Evolutionary conservation across 1,284 basidiomycete genomes (phyloP).

Genomic region (Ustilago shanxiensis): DNA sequence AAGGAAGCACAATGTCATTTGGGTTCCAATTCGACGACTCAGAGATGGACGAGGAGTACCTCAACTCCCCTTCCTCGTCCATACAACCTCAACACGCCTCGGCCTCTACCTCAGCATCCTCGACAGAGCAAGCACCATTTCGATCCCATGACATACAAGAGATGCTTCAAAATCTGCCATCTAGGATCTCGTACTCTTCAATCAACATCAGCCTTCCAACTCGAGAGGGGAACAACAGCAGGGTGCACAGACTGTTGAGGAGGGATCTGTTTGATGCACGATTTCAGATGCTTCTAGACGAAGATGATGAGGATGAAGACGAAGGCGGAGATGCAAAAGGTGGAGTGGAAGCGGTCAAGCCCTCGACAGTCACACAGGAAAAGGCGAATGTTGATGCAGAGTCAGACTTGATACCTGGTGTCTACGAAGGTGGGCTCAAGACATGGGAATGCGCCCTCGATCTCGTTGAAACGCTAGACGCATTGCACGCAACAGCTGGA

Average conservation of each 20-base stretch:
- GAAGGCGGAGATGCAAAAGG: neutral
- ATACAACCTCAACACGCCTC: constrained; percentile 9
- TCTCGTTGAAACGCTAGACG: constrained; percentile 73
- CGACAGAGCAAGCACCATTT: constrained; percentile 24
- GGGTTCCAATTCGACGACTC: constrained; percentile 52
- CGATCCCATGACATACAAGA: constrained; percentile 15
- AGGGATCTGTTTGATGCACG: constrained; percentile 93
- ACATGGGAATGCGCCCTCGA: constrained; percentile 98
- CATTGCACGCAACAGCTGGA: constrained; percentile 8
- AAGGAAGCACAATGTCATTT: constrained; percentile 32
- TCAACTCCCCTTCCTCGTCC: constrained; percentile 14
- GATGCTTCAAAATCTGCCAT: constrained; percentile 42
- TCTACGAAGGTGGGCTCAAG: constrained; percentile 96
- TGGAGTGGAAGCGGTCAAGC: too few relatives aligned
- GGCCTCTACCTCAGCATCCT: neutral
- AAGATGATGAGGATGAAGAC: constrained; percentile 50
- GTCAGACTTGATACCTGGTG: constrained; percentile 89
- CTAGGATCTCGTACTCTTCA: constrained; percentile 51
- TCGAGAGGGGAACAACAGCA: neutral
- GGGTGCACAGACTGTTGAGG: constrained; percentile 75
- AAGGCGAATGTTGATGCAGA: constrained; percentile 70
- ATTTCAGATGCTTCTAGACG: constrained; percentile 84
- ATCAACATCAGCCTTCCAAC: constrained; percentile 31
- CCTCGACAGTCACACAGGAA: neutral
- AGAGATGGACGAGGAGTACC: constrained; percentile 51